phyloP scores from a whole-genome alignment of 192 early-diverging fungal genomes.

The Ramicandelaber brevisporus region DNA sequence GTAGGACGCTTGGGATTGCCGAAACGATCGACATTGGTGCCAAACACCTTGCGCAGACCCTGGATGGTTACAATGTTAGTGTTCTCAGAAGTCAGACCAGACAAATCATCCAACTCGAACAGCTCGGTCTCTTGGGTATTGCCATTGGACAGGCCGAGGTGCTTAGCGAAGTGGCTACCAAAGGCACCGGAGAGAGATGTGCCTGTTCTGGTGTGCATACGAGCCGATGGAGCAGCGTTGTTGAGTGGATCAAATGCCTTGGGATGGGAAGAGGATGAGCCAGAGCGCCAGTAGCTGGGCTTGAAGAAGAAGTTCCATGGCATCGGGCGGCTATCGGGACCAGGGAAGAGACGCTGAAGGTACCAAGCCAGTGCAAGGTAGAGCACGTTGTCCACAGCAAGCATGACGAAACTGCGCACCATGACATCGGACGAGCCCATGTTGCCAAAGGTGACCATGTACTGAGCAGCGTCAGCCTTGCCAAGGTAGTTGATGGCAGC shows the following conservation, averaged over 20 bases:
- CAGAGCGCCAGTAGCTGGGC: too few relatives aligned
- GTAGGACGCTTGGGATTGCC: constrained; percentile 4
- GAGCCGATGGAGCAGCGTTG: too few relatives aligned
- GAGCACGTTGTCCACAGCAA: constrained; percentile 7
- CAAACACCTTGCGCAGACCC: constrained; percentile 4
- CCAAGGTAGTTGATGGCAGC: too few relatives aligned
- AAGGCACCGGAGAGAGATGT: neutral
- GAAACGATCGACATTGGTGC: constrained; percentile 5
- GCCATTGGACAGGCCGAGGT: neutral
- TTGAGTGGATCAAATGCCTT: too few relatives aligned
- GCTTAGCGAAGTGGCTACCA: constrained; percentile 1
- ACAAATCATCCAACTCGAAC: constrained; percentile 8
- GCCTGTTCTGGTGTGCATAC: too few relatives aligned
- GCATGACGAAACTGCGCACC: too few relatives aligned
- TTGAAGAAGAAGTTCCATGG: too few relatives aligned
- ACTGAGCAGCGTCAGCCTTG: too few relatives aligned
- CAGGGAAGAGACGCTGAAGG: constrained; percentile 15
- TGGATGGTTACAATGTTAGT: constrained; percentile 6
- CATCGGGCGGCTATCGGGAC: too few relatives aligned
- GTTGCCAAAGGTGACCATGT: too few relatives aligned
- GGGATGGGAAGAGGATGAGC: too few relatives aligned
- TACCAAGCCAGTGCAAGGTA: constrained; percentile 20
- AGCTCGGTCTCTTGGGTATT: constrained; percentile 2
- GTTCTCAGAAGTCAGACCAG: constrained; percentile 7
- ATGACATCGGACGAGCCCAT: too few relatives aligned